Evolutionary conservation across 2,329 filamentous ascomycete genomes (phyloP), one percentile per base, ranked within the genome.

Genomic region (Myriosclerotinia scirpicola): DNA sequence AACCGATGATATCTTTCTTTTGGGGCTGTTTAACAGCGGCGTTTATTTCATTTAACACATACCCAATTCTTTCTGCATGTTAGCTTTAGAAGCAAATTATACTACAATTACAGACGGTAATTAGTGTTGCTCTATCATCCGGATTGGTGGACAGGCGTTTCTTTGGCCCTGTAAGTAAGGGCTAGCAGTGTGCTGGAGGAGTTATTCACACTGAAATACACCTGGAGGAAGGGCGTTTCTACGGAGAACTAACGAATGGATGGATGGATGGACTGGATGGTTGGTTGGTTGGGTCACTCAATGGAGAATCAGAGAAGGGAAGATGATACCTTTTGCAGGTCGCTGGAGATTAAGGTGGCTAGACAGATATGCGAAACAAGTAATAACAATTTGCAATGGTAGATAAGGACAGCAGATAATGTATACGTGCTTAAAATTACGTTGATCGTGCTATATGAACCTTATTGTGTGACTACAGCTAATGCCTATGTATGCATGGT

Each of bases 1-100:
- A 14, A 55, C 50, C 20, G 22, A 44, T 5, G 15, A 46, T 14
- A 26, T 12, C 1, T 36, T 56, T 64, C 14, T 44, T 56, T 38
- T 17, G 38, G n/a, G 22, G 11, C 11, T 22, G 30, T 15, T 17
- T 17, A 40, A 15, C 50, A 8, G 15, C 20, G 61, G 61, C 52
- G 52, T 64, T 64, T 26, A 46, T 5, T 46, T 42, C 40, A 34
- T 64, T 64, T 44, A 36, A 22, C 17, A 42, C 26, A 64, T 64
- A 56, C 61, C 61, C 52, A 17, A 64, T 15, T 64, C 61, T 56
- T 56, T 64, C 30, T 46, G 38, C 61, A 55, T 55, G 40, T 34
- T 3, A 55, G 20, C 38, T 42, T n/a, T 46, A 6, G 22, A 15
- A 15, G 46, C 52, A 36, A 26, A 15, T 46, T 52, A 55, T 56